Percentiles rank a stretch among this genome's conserved stretches.
Conservation (phyloP, 2,329 filamentous ascomycete species). For the Ophiosphaerella herpotricha region DNA sequence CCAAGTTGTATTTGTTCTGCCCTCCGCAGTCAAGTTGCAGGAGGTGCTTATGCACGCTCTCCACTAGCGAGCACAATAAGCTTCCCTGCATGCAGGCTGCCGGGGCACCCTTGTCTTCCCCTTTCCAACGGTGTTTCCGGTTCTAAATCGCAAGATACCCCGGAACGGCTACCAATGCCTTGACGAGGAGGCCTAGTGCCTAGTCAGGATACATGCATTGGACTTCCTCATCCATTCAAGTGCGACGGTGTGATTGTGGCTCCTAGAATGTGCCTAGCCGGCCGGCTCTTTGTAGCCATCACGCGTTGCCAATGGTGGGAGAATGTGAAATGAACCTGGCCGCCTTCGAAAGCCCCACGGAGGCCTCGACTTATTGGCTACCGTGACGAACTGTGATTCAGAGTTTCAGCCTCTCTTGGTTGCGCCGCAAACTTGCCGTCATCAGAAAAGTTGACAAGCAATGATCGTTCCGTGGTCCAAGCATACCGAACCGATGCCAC, state of each 20-base stretch:
- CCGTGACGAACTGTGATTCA: slow-evolving; percentile 20
- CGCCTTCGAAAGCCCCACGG: slow-evolving; percentile 4
- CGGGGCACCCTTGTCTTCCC: slow-evolving; percentile 18
- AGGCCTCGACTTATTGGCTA: slow-evolving; percentile 17
- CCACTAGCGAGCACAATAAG: slow-evolving; percentile 32
- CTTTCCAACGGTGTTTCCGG: slow-evolving; percentile 23
- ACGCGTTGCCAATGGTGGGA: slow-evolving; percentile 11
- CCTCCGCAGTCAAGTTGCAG: slow-evolving; percentile 19
- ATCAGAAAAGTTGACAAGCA: slow-evolving; percentile 10
- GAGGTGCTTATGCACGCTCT: slow-evolving; percentile 38
- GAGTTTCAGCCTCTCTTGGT: slow-evolving; percentile 35
- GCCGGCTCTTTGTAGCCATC: background rate
- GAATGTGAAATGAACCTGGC: slow-evolving; percentile 19
- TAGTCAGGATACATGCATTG: slow-evolving; percentile 21
- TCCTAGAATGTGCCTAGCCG: background rate
- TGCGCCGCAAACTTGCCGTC: slow-evolving; percentile 22
- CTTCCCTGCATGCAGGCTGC: slow-evolving; percentile 33
- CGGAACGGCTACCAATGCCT: slow-evolving; percentile 24
- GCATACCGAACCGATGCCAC: slow-evolving; percentile 21
- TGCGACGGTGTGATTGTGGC: slow-evolving; percentile 10
- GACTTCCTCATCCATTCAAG: background rate
- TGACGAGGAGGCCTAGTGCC: slow-evolving; percentile 28
- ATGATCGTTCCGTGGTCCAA: slow-evolving; percentile 28
- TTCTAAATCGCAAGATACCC: slow-evolving; percentile 23
- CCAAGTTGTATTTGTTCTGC: slow-evolving; percentile 39